Base-by-base conservation (phyloP, 129 eudicot genomes). In the Flaveria brownii region DNA sequence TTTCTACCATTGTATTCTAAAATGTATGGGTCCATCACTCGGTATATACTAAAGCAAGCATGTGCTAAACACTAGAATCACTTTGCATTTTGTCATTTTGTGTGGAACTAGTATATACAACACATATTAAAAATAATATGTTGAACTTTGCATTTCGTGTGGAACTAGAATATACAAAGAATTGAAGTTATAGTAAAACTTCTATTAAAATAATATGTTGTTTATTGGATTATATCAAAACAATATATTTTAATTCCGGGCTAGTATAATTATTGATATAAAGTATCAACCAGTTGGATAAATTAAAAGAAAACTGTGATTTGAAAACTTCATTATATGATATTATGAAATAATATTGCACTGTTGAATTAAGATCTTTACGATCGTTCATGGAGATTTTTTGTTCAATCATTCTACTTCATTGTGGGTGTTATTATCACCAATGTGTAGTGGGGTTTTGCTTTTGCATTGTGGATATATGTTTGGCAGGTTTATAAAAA, bases 371-470 rank as follows among this genome's bases (percentile, higher is more conserved):
- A 56, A 9, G 62, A 45, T 45, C 12, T 8, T 2, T 30, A 20
- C 15, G 26, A 22, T 59, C 65, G 33, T 25, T 25, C 39, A 5
- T 25, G 61, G 7, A 75, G 46, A 46, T 46, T 9, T 75, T 75
- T 75, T 75, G 30, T 45, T 45, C 18, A 46, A 75, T 75, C 47
- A 45, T 25, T 74, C 71, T 16, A 74, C 28, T n/a, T 26, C 9
- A 61, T 61, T 9, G 70, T 74, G 70, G 71, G 13, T 74, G 78
- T 73, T 61, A 7, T 25, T 60, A 47, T 74, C 78, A 74, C 28
- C 47, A 61, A 45, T 60, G 59, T 60, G 10, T 60, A 18, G 70
- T 60, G 78, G 70, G n/a, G 70, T 14, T 74, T 8, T 74, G 70
- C 78, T 75, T 75, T 75, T 71, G 47, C 59, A 50, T 64, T 3